Evolutionary conservation across 2,329 filamentous ascomycete species (phyloP).

Genomic region (Aspergillus fumigatus): DNA sequence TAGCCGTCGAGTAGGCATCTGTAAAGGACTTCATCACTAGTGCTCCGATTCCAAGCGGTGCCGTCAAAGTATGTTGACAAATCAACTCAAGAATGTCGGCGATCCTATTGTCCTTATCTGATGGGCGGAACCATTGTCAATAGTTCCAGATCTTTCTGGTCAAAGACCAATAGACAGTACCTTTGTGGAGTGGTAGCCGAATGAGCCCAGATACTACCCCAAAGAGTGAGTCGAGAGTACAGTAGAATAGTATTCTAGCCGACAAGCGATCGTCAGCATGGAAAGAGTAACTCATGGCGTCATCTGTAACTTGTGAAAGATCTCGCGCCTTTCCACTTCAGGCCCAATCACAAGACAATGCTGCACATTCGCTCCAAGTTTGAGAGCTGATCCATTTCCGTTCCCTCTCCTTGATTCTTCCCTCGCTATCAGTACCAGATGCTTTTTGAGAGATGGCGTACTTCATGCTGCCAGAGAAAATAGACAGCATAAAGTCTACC

Average conservation of each 20-base stretch:
- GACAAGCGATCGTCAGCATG: background rate
- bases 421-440: background rate
- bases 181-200: too few relatives aligned
- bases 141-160: background rate
- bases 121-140: background rate
- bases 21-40: background rate
- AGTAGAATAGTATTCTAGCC: background rate
- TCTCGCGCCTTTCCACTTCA: constrained; percentile 11
- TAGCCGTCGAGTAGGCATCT: background rate
- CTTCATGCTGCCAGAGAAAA: background rate
- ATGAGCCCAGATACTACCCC: too few relatives aligned
- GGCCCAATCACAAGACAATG: constrained; percentile 17
- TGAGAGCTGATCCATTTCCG: constrained; percentile 3
- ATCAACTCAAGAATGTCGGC: background rate
- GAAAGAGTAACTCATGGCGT: background rate
- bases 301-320: background rate
- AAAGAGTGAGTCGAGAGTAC: background rate
- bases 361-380: constrained; percentile 8
- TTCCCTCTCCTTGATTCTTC: background rate
- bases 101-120: background rate
- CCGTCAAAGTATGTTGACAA: background rate
- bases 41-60: background rate
- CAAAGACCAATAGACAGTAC: too few relatives aligned
- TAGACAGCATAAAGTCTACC: background rate
- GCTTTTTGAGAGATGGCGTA: background rate